Percentiles rank a stretch among this genome's conserved stretches.
Conservation (phyloP, 768 basidiomycete genomes). For the Kwoniella botswanensis region DNA sequence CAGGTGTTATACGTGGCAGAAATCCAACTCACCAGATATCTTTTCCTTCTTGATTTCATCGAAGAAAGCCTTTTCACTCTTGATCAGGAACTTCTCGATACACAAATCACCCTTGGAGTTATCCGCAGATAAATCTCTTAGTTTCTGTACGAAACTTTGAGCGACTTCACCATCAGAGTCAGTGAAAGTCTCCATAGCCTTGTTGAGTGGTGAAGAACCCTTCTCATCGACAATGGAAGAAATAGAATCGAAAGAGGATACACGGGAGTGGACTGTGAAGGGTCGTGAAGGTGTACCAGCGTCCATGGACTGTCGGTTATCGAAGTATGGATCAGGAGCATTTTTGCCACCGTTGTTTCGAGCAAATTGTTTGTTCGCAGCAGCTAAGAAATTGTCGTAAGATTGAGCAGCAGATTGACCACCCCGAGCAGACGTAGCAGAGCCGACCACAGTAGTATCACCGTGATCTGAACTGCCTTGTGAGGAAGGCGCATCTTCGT, state of each 20-base stretch:
- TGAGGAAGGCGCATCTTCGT: constrained; percentile 61
- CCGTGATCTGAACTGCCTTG: constrained; percentile 53
- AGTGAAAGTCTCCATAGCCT: constrained; percentile 92
- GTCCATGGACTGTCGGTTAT: constrained; percentile 57
- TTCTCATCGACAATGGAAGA: constrained; percentile 91
- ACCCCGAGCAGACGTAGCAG: constrained; percentile 18
- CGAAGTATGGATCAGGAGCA: constrained; percentile 84
- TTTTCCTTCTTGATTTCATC: constrained; percentile 87
- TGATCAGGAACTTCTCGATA: constrained; percentile 86
- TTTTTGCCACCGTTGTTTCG: constrained; percentile 70
- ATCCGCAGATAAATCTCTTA: constrained; percentile 76
- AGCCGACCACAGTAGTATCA: constrained; percentile 45
- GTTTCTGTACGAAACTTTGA: constrained; percentile 81
- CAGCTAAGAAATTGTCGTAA: constrained; percentile 80
- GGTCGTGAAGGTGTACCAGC: constrained; percentile 66
- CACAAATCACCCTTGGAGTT: constrained; percentile 91
- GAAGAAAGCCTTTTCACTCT: constrained; percentile 93
- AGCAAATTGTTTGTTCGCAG: constrained; percentile 81
- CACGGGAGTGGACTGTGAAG: constrained; percentile 79
- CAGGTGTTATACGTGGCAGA: too few species aligned
- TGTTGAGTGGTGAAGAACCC: constrained; percentile 83
- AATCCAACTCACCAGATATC: constrained; percentile 64
- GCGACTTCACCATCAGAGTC: constrained; percentile 92
- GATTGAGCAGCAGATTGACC: constrained; percentile 58
- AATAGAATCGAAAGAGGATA: constrained; percentile 87